Evolutionary conservation across 306 rosid genomes (phyloP).

Genomic region (Cercis canadensis): DNA sequence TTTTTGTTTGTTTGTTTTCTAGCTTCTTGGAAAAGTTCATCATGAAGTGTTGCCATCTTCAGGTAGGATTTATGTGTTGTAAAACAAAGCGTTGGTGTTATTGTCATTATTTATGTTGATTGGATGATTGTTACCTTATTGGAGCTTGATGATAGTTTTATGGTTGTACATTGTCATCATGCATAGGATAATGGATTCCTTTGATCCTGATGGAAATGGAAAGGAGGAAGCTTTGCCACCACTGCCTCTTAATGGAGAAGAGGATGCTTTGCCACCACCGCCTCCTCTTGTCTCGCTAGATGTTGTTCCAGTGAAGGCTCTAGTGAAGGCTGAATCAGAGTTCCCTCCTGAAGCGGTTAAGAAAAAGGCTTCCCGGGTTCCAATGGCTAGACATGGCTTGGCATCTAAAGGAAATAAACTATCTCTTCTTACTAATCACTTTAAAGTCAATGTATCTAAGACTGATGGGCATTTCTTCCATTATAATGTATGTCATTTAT

Average conservation of each 20-base stretch:
- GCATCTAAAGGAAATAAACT: conserved; percentile 74
- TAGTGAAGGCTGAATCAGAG: conserved; percentile 44
- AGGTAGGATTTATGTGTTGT: too few relatives aligned
- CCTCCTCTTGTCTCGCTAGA: conserved; percentile 80
- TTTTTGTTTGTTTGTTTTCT: too few relatives aligned
- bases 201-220: conserved; percentile 63
- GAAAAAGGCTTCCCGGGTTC: conserved; percentile 65
- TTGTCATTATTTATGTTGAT: too few relatives aligned
- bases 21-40: too few relatives aligned
- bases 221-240: conserved; percentile 39
- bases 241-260: conserved; percentile 62
- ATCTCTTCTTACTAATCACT: conserved; percentile 73
- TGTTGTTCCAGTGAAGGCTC: conserved; percentile 70
- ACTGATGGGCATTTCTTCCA: conserved; percentile 79
- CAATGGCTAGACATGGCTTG: conserved; percentile 68
- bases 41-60: too few relatives aligned
- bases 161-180: background rate
- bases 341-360: conserved; percentile 51
- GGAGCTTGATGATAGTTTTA: background rate
- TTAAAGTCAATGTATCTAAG: conserved; percentile 68
- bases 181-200: conserved; percentile 58
- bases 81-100: too few relatives aligned
- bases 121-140: background rate
- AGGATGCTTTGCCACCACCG: conserved; percentile 74
- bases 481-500: conserved; percentile 66